These are phyloP conservation scores for Candida suzukii DNA, from an alignment of 805 yeast species.

Conservation along the genomic window DNA sequence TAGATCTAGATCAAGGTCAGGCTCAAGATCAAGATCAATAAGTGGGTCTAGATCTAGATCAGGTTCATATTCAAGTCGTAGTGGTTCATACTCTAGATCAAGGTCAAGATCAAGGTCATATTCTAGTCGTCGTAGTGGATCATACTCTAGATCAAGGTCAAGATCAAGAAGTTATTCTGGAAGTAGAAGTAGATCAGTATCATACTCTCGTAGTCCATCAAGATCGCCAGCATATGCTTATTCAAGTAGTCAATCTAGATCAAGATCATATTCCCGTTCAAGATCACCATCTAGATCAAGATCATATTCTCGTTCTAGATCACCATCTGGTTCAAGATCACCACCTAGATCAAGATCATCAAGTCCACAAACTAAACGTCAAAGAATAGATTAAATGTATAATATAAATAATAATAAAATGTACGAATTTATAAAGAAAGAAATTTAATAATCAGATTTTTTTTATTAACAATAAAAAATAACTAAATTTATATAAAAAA, in stretches of 20 bases:
- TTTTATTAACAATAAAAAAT: too few relatives aligned
- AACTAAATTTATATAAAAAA: too few relatives aligned
- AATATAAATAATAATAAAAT: too few relatives aligned
- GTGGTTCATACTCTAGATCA: constrained; percentile 1
- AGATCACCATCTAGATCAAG: not conserved
- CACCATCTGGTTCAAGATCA: constrained; percentile 14
- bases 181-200: constrained; percentile 3
- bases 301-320: not conserved
- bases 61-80: constrained; percentile 8
- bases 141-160: constrained; percentile 15
- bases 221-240: not conserved
- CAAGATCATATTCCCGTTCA: constrained; percentile 8
- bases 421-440: too few relatives aligned
- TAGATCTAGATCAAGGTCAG: constrained; percentile 1
- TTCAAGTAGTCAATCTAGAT: not conserved
- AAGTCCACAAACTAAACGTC: constrained; percentile 5
- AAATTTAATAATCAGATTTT: too few relatives aligned
- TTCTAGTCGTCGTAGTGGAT: not conserved
- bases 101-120: too few relatives aligned
- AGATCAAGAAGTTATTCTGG: too few relatives aligned
- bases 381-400: too few relatives aligned
- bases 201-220: constrained; percentile 9
- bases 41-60: constrained; percentile 4
- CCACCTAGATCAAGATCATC: constrained; percentile 11
- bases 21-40: constrained; percentile 6